A percentile compares a stretch with the other conserved stretches of the same genome.
Evolutionary conservation across 78 protist species (phyloP).

Genomic region (Dictyostelium discoideum): dicty_2.7 NC_007088.5:3468501-3469000

Average conservation of each 20-base stretch:
- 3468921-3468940: slow-evolving; percentile 49
- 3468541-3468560: slow-evolving; percentile 49
- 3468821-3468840: background rate
- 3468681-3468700: slow-evolving; percentile 12
- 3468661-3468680: slow-evolving; percentile 55
- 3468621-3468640: slow-evolving; percentile 64
- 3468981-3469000: slow-evolving; percentile 4
- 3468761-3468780: background rate
- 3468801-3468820: slow-evolving; percentile 1
- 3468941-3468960: slow-evolving; percentile 51
- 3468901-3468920: slow-evolving; percentile 76
- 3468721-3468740: slow-evolving; percentile 16
- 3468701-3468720: slow-evolving; percentile 10
- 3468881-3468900: slow-evolving; percentile 70
- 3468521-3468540: slow-evolving; percentile 35
- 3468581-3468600: slow-evolving; percentile 62
- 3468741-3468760: slow-evolving; percentile 61
- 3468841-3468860: background rate
- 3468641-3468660: slow-evolving; percentile 55
- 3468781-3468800: background rate
- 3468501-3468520: slow-evolving; percentile 69
- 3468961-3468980: slow-evolving; percentile 73
- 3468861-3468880: slow-evolving; percentile 5
- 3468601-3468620: slow-evolving; percentile 62
- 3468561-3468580: slow-evolving; percentile 80